phyloP scores from a whole-genome alignment of 164 flowering plant species.

The Sedum album region DNA sequence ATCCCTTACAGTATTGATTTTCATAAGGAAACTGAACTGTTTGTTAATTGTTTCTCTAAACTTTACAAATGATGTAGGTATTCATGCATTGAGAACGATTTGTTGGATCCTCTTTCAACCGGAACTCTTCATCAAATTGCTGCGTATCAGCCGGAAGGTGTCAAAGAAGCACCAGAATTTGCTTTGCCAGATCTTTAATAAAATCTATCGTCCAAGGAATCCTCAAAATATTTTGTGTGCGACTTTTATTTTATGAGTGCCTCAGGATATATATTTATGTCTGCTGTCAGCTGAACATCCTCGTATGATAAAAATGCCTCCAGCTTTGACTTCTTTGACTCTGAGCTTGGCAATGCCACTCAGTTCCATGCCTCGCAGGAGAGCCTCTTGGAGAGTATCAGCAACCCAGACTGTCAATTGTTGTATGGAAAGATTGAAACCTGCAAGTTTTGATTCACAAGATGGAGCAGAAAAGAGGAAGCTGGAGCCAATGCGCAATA shows the following conservation, averaged over 20 bases:
- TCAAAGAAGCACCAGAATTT: not conserved
- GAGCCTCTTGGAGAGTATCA: not conserved
- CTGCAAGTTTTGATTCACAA: not conserved
- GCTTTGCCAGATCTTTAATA: not conserved
- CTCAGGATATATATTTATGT: too few relatives aligned
- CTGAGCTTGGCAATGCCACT: not conserved
- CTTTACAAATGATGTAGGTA: slow-evolving; percentile 43
- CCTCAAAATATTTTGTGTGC: too few relatives aligned
- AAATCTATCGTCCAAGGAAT: too few relatives aligned
- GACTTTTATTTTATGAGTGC: too few relatives aligned
- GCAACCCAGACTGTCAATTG: not conserved
- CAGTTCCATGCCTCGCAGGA: not conserved
- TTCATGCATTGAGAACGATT: not conserved
- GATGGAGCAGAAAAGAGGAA: not conserved
- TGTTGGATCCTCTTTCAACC: not conserved
- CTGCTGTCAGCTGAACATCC: too few relatives aligned
- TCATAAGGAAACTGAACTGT: not conserved
- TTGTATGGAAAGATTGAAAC: not conserved
- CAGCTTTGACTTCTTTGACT: not conserved
- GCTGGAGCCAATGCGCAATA: not conserved
- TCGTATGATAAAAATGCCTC: not conserved
- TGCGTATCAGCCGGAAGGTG: slow-evolving; percentile 11
- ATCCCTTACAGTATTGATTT: not conserved
- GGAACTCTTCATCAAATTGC: not conserved
- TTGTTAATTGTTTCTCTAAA: not conserved